phyloP scores from a whole-genome alignment of 2,329 filamentous ascomycete genomes.

The Aspergillus bombycis region DNA sequence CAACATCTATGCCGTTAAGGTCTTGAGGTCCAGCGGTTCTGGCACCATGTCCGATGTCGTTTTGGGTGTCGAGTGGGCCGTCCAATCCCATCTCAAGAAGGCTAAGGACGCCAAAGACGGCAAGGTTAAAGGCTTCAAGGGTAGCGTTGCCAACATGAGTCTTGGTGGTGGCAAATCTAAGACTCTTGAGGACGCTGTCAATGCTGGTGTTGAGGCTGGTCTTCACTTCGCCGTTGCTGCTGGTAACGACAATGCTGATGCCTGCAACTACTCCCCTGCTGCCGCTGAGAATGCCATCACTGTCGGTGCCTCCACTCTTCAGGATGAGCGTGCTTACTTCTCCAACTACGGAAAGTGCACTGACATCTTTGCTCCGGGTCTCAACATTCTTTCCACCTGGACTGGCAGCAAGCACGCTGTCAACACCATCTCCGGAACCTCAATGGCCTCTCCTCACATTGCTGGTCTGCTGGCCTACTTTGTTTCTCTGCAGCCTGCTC shows the following conservation, averaged over 20 bases:
- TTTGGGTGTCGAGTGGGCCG: constrained; percentile 96
- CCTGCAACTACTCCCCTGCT: constrained; percentile 98
- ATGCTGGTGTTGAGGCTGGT: constrained; percentile 87
- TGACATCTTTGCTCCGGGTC: constrained; percentile 96
- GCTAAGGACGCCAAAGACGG: constrained; percentile 78
- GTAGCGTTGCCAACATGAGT: constrained; percentile 98
- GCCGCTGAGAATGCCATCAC: constrained; percentile 90
- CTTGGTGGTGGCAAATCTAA: constrained; percentile 96
- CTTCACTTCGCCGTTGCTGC: constrained; percentile 98
- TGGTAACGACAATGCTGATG: constrained; percentile 98
- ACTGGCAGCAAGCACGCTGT: constrained; percentile 93
- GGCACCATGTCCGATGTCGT: constrained; percentile 99
- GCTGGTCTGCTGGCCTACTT: constrained; percentile 96
- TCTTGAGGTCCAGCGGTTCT: constrained; percentile 93
- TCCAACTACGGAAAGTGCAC: constrained; percentile 99
- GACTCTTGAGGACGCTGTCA: constrained; percentile 87
- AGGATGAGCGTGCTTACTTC: constrained; percentile 98
- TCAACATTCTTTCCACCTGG: constrained; percentile 98
- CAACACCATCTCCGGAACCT: constrained; percentile 99
- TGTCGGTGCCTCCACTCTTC: constrained; percentile 90
- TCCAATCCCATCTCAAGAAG: constrained; percentile 75
- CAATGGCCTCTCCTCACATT: constrained; percentile 98
- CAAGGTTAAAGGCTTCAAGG: constrained; percentile 97
- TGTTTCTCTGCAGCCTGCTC: constrained; percentile 89
- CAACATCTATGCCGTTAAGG: constrained; percentile 95